phyloP scores from a whole-genome alignment of 202 grass and related monocot species.

The Elaeis oleifera region DNA sequence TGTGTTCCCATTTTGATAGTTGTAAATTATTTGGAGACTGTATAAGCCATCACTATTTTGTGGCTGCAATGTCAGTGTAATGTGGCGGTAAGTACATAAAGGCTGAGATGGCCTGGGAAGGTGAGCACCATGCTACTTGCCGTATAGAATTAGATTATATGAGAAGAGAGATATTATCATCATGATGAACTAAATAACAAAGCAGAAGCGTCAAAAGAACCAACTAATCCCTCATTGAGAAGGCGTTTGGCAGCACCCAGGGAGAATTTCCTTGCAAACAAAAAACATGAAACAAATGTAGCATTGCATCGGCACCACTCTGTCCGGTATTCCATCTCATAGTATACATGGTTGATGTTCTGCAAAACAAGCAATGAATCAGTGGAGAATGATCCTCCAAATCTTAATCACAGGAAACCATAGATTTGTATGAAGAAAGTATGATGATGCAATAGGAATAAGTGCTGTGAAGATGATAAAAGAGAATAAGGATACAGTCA shows the following conservation, averaged over 20 bases:
- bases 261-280: conserved; percentile 98
- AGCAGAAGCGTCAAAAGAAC: conserved; percentile 33
- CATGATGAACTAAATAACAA: conserved; percentile 34
- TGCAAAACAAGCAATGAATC: conserved; percentile 32
- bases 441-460: too few species aligned
- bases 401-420: too few species aligned
- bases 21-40: too few species aligned
- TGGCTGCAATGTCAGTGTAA: too few species aligned
- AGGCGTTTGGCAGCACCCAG: conserved; percentile 57
- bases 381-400: not conserved
- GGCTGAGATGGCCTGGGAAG: not conserved
- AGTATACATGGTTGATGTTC: conserved; percentile 84
- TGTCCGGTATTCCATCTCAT: conserved; percentile 78
- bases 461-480: too few species aligned
- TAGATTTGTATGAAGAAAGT: too few species aligned
- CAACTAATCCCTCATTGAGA: conserved; percentile 53
- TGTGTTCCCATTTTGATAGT: too few species aligned
- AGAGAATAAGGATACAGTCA: too few species aligned
- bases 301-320: conserved; percentile 90
- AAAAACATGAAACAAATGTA: conserved; percentile 61
- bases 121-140: too few species aligned
- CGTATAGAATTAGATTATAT: not conserved
- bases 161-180: not conserved
- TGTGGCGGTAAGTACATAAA: not conserved
- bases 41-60: not conserved